phyloP scores from a whole-genome alignment of 495 filamentous ascomycete genomes.

The Daldinia decipiens region DNA sequence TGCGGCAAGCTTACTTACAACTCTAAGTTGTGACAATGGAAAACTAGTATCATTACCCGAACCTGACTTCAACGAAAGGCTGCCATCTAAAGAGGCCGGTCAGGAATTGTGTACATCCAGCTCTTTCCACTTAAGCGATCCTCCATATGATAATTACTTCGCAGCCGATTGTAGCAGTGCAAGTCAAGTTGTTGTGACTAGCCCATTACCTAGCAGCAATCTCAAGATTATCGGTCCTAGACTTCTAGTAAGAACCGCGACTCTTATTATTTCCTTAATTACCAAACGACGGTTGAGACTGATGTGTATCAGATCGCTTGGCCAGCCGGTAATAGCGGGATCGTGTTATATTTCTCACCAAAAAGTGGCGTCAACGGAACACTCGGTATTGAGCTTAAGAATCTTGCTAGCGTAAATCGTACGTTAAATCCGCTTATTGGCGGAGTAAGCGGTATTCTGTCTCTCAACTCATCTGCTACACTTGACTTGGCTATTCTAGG shows the following conservation, averaged over 20 bases:
- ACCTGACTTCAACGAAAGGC: constrained; percentile 8
- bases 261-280: not conserved
- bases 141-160: constrained; percentile 72
- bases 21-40: constrained; percentile 41
- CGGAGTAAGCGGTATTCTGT: constrained; percentile 62
- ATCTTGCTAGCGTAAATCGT: constrained; percentile 50
- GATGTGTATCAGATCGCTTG: constrained; percentile 61
- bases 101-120: constrained; percentile 27
- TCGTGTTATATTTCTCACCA: constrained; percentile 64
- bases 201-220: constrained; percentile 62
- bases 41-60: constrained; percentile 42
- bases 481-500: constrained; percentile 66
- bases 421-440: constrained; percentile 54
- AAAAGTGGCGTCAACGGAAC: constrained; percentile 64
- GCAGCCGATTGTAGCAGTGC: constrained; percentile 67
- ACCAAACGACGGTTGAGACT: constrained; percentile 17
- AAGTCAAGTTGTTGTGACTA: constrained; percentile 68
- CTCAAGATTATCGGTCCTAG: constrained; percentile 64
- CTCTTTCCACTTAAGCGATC: constrained; percentile 47
- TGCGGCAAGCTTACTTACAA: constrained; percentile 6
- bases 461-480: constrained; percentile 65
- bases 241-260: constrained; percentile 52
- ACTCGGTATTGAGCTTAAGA: constrained; percentile 62
- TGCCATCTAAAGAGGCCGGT: constrained; percentile 11
- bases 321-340: constrained; percentile 72